A percentile compares a stretch with the other conserved stretches of the same genome.
phyloP scores from a whole-genome alignment of 768 basidiomycete genomes.

The Pleurotus pulmonarius region DNA sequence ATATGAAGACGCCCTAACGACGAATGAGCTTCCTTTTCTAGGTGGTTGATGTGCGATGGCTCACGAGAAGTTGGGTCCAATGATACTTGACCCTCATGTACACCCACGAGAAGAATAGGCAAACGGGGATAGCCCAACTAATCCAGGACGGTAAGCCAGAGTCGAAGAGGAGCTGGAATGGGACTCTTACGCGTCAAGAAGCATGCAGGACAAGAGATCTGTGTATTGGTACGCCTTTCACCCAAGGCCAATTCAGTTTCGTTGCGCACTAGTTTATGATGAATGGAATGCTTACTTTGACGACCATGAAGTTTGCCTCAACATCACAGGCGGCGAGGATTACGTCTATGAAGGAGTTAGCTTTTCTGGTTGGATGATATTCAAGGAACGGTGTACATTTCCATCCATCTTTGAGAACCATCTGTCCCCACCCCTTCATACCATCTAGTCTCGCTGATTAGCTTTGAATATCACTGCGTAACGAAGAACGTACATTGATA shows the following conservation, averaged over 20 bases:
- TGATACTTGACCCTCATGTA: conserved; percentile 80
- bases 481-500: conserved; percentile 61
- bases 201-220: conserved; percentile 83
- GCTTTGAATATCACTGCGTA: not conserved
- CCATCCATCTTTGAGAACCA: conserved; percentile 78
- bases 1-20: conserved; percentile 65
- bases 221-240: conserved; percentile 79
- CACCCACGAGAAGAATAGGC: conserved; percentile 78
- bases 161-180: not conserved
- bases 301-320: conserved; percentile 84
- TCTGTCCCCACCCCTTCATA: conserved; percentile 36
- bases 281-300: conserved; percentile 46
- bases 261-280: not conserved
- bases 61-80: conserved; percentile 77
- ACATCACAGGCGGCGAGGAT: conserved; percentile 80
- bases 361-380: not conserved
- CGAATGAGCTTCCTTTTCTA: not conserved
- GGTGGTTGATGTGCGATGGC: conserved; percentile 16
- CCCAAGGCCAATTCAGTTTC: not conserved
- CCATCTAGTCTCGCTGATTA: too few relatives aligned
- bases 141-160: conserved; percentile 6
- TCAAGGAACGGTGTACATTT: conserved; percentile 54
- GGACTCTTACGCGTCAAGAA: conserved; percentile 74
- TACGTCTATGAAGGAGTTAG: conserved; percentile 45
- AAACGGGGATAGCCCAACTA: conserved; percentile 88